A percentile compares a stretch with the other conserved stretches of the same genome.
phyloP scores from a whole-genome alignment of 306 rosid species.

The Trichosanthes cucumerina region DNA sequence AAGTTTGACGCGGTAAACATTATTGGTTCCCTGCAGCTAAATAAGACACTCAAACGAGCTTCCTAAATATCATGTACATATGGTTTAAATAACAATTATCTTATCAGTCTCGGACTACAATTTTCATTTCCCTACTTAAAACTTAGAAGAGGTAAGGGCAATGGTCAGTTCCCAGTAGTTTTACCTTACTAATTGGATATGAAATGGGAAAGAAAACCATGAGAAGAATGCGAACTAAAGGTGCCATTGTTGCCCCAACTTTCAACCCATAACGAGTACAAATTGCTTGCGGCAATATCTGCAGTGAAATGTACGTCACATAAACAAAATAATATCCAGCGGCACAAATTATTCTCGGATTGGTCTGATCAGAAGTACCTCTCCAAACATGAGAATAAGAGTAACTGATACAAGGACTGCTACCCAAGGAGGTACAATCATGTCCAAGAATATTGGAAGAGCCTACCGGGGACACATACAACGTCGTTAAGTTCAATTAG shows the following conservation, averaged over 20 bases:
- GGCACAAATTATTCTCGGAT: not conserved
- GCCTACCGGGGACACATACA: conserved; percentile 30
- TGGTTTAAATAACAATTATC: not conserved
- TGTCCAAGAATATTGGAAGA: conserved; percentile 87
- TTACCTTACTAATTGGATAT: conserved; percentile 92
- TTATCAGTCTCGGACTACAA: not conserved
- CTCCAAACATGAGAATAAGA: conserved; percentile 86
- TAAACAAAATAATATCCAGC: not conserved
- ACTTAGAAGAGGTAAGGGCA: not conserved
- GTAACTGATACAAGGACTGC: conserved; percentile 77
- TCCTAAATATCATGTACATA: not conserved
- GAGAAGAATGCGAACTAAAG: conserved; percentile 80
- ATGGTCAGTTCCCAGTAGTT: not conserved
- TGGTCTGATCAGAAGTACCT: conserved; percentile 33
- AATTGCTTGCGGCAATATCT: conserved; percentile 95
- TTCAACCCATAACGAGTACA: conserved; percentile 85
- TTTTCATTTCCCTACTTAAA: not conserved
- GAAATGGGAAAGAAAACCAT: conserved; percentile 62
- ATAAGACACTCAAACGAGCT: not conserved
- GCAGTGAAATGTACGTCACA: conserved; percentile 11
- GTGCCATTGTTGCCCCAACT: conserved; percentile 87
- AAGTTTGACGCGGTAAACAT: not conserved
- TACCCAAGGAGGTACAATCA: conserved; percentile 79
- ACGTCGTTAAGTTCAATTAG: not conserved
- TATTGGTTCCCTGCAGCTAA: not conserved